Conservation (phyloP, 345 rosid genomes). For the Zanthoxylum bungeanum region DNA sequence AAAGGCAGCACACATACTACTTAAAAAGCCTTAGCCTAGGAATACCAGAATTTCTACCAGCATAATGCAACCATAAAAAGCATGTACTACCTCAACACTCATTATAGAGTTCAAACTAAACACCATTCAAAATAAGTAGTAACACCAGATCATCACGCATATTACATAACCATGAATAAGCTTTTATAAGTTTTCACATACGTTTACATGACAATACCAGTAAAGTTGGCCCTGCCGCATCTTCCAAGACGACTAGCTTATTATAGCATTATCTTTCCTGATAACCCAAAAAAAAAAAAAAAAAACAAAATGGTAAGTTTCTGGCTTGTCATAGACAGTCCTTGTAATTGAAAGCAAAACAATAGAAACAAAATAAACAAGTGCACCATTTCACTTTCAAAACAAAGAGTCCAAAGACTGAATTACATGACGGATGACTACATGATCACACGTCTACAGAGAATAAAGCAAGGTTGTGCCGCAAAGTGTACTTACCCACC, state of each 20-base stretch:
- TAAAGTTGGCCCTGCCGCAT: conserved; percentile 3
- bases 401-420: background rate
- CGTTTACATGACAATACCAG: conserved; percentile 1
- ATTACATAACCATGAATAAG: conserved; percentile 7
- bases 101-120: background rate
- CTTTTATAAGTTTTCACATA: background rate
- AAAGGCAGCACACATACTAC: background rate
- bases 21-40: background rate
- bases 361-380: background rate
- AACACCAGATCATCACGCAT: background rate
- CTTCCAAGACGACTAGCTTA: conserved; percentile 15
- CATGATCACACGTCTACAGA: background rate
- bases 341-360: background rate
- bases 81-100: background rate
- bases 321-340: background rate
- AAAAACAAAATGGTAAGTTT: background rate
- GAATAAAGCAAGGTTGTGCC: background rate
- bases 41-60: background rate
- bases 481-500: background rate
- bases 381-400: background rate
- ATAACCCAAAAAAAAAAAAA: background rate
- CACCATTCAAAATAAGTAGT: background rate
- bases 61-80: background rate
- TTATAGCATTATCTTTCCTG: conserved; percentile 6
- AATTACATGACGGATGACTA: background rate